Evolutionary conservation across 208 protist genomes (phyloP).

Genomic region (Trichomonas vaginalis): DNA sequence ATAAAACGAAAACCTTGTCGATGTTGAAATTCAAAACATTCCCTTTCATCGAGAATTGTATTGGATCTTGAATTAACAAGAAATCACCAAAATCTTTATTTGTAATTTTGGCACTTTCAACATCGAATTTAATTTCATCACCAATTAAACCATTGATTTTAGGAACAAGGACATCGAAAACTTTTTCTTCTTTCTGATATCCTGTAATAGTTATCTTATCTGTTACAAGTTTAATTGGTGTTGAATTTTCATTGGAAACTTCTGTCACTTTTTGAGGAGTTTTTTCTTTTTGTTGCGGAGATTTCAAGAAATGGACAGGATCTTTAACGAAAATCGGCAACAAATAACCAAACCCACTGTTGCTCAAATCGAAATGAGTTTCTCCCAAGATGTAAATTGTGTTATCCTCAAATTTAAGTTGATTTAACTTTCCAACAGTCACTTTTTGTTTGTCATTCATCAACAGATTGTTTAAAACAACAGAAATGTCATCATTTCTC

Average conservation of each 20-base stretch:
- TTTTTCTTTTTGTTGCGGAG: neutral
- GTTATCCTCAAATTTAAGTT: neutral
- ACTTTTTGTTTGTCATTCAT: neutral
- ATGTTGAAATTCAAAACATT: neutral
- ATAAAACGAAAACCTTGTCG: neutral
- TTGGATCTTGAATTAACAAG: neutral
- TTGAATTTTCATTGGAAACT: neutral
- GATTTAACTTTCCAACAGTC: neutral
- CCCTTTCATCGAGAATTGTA: neutral
- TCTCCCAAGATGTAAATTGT: neutral
- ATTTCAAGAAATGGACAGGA: neutral
- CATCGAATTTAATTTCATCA: neutral
- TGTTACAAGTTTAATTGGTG: neutral
- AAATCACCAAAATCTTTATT: neutral
- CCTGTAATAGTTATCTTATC: neutral
- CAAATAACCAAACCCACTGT: neutral
- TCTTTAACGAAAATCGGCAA: neutral
- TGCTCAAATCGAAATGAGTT: neutral
- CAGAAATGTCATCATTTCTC: neutral
- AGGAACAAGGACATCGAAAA: neutral
- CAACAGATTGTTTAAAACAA: neutral
- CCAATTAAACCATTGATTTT: neutral
- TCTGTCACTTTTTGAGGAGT: neutral
- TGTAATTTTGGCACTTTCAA: neutral
- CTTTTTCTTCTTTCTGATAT: neutral